Evolutionary conservation across 768 basidiomycete species (phyloP).

Genomic region (Neoboletus magnificus): DNA sequence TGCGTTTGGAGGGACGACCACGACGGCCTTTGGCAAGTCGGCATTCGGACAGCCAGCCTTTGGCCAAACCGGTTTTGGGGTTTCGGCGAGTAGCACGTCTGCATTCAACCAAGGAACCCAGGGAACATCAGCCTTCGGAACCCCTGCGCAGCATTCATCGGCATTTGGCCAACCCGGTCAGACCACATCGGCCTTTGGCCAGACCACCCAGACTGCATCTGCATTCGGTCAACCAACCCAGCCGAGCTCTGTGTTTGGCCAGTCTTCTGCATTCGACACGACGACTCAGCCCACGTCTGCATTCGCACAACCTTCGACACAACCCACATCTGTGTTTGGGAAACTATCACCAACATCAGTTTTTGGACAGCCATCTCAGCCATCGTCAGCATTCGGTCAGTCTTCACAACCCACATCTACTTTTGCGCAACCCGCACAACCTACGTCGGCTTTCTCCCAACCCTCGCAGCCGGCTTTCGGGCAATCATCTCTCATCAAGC

Average conservation of each 20-base stretch:
- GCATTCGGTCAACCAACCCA: constrained; percentile 35
- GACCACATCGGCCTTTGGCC: constrained; percentile 36
- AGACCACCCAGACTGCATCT: constrained; percentile 25
- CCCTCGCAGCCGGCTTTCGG: constrained; percentile 36
- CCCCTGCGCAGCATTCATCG: constrained; percentile 31
- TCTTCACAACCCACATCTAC: constrained; percentile 27
- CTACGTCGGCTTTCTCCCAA: constrained; percentile 27
- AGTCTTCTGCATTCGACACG: constrained; percentile 35
- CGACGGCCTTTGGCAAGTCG: constrained; percentile 22
- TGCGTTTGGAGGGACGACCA: constrained; percentile 32
- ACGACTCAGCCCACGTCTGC: constrained; percentile 27
- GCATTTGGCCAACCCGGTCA: constrained; percentile 39
- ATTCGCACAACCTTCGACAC: constrained; percentile 27
- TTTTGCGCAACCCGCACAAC: constrained; percentile 29
- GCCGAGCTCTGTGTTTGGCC: constrained; percentile 36
- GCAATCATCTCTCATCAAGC: constrained; percentile 44
- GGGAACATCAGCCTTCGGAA: constrained; percentile 35
- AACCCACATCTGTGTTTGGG: constrained; percentile 35
- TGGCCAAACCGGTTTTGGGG: constrained; percentile 34
- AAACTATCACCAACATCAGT: constrained; percentile 25
- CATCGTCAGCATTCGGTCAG: constrained; percentile 37
- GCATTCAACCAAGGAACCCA: constrained; percentile 28
- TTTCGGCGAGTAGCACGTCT: constrained; percentile 10
- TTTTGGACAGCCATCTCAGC: constrained; percentile 35
- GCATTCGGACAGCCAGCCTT: constrained; percentile 41